Conservation (phyloP, 2,329 filamentous ascomycete genomes). For the Cryphonectria radicalis region DNA sequence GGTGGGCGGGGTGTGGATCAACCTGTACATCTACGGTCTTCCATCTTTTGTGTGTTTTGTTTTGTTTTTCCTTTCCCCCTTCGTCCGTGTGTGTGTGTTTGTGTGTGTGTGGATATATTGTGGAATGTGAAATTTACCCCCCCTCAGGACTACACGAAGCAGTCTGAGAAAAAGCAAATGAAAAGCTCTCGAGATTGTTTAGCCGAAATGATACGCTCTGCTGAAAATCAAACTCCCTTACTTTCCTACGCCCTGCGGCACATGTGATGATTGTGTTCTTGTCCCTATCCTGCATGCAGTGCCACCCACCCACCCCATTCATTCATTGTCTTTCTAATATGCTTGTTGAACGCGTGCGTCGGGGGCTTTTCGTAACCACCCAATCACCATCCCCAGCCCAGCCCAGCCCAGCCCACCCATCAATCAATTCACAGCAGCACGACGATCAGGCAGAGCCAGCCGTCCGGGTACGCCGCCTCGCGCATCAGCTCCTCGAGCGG, state of each 20-base stretch:
- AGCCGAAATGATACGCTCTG: neutral
- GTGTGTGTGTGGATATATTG: slow-evolving; percentile 3
- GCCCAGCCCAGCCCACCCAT: neutral
- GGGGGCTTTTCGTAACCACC: neutral
- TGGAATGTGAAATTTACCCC: no score
- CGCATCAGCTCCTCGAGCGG: slow-evolving; percentile 82
- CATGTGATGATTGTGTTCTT: neutral
- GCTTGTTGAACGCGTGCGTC: neutral
- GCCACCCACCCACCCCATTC: no score
- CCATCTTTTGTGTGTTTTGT: neutral
- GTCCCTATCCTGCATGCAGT: neutral
- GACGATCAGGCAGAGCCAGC: slow-evolving; percentile 85
- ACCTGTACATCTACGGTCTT: neutral
- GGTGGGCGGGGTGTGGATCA: neutral
- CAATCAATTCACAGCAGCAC: slow-evolving; percentile 61
- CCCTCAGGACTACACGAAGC: slow-evolving; percentile 4
- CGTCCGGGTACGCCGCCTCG: slow-evolving; percentile 86
- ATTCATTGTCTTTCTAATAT: neutral
- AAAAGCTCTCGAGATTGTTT: slow-evolving; percentile 3
- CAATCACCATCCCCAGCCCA: neutral
- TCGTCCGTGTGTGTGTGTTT: neutral
- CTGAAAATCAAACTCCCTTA: neutral
- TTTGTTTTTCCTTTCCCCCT: neutral
- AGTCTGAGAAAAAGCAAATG: slow-evolving; percentile 8
- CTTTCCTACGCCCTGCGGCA: neutral